Evolutionary conservation across 2,329 filamentous ascomycete species (phyloP).

Genomic region (Pyricularia pennisetigena): DNA sequence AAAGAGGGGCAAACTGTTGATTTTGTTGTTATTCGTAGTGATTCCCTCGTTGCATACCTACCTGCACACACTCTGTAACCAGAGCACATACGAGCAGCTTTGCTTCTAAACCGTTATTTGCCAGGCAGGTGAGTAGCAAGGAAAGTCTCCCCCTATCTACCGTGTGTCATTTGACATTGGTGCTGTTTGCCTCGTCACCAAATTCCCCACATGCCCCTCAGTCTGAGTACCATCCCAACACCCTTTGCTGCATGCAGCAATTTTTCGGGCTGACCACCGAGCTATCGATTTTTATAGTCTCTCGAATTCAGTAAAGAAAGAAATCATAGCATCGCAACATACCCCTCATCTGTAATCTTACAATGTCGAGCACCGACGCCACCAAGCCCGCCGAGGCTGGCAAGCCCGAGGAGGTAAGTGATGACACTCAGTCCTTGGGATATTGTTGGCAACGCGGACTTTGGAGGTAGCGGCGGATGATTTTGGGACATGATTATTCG

Average conservation of each 20-base stretch:
- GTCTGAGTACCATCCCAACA: not conserved
- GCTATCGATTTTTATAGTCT: not conserved
- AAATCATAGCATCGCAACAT: not conserved
- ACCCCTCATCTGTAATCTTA: constrained; percentile 6
- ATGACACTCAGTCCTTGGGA: not conserved
- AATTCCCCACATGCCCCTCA: not conserved
- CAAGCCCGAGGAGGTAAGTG: constrained; percentile 5
- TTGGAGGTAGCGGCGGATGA: not conserved
- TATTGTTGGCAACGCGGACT: not conserved
- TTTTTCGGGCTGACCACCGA: not conserved
- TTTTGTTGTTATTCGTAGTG: constrained; percentile 1
- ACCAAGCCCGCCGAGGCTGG: constrained; percentile 19
- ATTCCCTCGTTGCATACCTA: not conserved
- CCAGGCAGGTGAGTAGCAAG: not conserved
- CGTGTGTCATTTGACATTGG: not conserved
- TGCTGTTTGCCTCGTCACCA: not conserved
- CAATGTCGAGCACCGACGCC: constrained; percentile 23
- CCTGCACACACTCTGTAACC: not conserved
- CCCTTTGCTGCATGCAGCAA: not conserved
- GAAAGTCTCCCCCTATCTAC: not conserved
- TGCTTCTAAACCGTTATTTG: not conserved
- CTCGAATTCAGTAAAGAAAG: not conserved
- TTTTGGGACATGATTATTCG: not conserved
- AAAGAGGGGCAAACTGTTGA: not conserved
- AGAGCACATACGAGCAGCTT: not conserved